Evolutionary conservation across 805 yeast genomes (phyloP), one percentile per base, ranked within the genome.

Genomic region (Suhomyces emberorum): DNA sequence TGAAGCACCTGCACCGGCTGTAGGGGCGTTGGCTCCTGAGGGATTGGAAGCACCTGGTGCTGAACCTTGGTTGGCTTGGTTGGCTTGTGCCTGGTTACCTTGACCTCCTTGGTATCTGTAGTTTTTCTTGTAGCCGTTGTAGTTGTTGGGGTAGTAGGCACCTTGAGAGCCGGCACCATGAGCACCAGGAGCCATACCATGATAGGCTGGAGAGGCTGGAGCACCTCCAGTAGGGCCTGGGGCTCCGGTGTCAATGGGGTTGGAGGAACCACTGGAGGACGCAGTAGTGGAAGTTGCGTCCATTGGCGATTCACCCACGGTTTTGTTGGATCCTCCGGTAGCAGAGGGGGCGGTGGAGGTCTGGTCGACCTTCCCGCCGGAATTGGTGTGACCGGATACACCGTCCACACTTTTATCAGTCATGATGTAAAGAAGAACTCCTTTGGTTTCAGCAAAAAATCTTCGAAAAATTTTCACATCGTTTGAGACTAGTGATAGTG

Each of bases 101-200:
- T 30, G 32, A 12, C 25, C 25, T 6, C 34, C 34, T 16, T 32
- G 34, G 12, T 32, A 24, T 12, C 34, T 11, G 12, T 32, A 24
- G 29, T 40, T 39, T 37, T 48, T 47, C 38, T 49, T 46, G 41
- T 50, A 47, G 40, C 37, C 33, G 28, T 32, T 32, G 12, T 41
- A 32, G 24, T 40, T 34, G 31, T 30, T 33, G 31, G 46, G 42
- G 16, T 34, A 18, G 34, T 37, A 17, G 27, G 31, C 41, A 30
- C 31, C 23, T 20, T 38, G 30, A 25, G 31, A 26, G 39, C 28
- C 34, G 10, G 24, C 33, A 6, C 26, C 32, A 30, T 30, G 26
- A 32, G 39, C 32, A 11, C 33, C 32, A 30, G 28, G 15, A 24
- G 7, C 7, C 7, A 5, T 6, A 4, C 29, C 29, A 11, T 7